Evolutionary conservation across 139 green algal species (phyloP).

Genomic region (Tetraselmis chui): DNA sequence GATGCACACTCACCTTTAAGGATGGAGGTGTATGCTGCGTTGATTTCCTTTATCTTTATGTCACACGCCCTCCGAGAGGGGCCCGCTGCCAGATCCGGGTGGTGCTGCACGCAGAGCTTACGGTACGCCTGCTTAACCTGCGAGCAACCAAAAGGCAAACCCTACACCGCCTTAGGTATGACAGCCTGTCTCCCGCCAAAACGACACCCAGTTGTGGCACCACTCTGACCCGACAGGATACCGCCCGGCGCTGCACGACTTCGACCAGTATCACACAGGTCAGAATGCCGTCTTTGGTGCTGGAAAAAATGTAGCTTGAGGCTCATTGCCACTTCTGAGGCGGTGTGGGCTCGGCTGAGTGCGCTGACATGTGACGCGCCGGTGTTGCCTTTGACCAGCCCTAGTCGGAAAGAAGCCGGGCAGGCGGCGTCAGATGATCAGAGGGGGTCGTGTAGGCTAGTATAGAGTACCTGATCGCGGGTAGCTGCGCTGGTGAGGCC

Average conservation of each 20-base stretch:
- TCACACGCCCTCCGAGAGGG: neutral
- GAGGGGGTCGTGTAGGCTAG: too few species aligned
- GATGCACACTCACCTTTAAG: neutral
- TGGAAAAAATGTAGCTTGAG: too few species aligned
- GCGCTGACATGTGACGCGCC: neutral
- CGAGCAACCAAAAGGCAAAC: neutral
- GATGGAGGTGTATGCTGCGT: neutral
- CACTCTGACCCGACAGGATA: neutral
- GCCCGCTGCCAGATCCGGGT: neutral
- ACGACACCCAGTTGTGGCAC: neutral
- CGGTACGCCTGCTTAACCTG: neutral
- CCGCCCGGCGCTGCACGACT: neutral
- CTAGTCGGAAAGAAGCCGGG: neutral
- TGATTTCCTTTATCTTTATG: neutral
- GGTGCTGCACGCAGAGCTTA: neutral
- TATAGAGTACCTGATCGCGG: neutral
- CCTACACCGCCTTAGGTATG: neutral
- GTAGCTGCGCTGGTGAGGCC: neutral
- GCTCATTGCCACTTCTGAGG: too few species aligned
- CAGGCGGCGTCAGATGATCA: too few species aligned
- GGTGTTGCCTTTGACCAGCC: neutral
- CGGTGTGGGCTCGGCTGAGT: neutral
- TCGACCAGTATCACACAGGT: too few species aligned
- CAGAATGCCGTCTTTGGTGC: too few species aligned
- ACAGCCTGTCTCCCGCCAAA: neutral